A percentile compares a stretch with the other conserved stretches of the same genome.
These are phyloP conservation scores for Kurtzmaniella natalensis DNA, from an alignment of 1,139 yeast genomes.

Conservation along the genomic window DNA sequence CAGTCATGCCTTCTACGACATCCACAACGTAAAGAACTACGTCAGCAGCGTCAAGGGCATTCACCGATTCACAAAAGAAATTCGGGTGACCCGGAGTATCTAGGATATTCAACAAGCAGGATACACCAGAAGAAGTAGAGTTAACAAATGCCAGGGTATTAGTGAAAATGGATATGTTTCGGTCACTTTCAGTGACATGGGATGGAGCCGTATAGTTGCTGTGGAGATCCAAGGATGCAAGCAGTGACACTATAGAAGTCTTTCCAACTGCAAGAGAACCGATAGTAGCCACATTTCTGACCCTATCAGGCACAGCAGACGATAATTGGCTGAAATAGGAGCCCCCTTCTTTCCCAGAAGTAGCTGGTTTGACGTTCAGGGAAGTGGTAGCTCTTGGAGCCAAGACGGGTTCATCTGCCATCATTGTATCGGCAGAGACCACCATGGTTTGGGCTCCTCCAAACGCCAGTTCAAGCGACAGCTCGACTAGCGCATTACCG, in stretches of 20 bases:
- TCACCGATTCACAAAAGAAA: conserved; percentile 69
- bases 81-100: conserved; percentile 94
- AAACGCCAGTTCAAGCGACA: conserved; percentile 31
- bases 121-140: conserved; percentile 51
- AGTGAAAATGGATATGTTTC: conserved; percentile 67
- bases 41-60: conserved; percentile 58
- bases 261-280: conserved; percentile 89
- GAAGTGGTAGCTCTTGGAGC: conserved; percentile 50
- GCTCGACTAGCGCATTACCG: too few species aligned
- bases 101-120: conserved; percentile 57
- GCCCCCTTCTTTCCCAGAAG: too few species aligned
- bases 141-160: conserved; percentile 61
- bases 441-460: conserved; percentile 58
- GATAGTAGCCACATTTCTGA: conserved; percentile 75
- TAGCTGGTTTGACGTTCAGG: conserved; percentile 45
- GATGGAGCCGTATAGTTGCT: conserved; percentile 47
- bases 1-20: conserved; percentile 74
- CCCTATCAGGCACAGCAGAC: conserved; percentile 52
- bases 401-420: conserved; percentile 50
- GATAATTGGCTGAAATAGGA: conserved; percentile 49
- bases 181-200: conserved; percentile 60
- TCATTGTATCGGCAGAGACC: conserved; percentile 5
- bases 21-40: conserved; percentile 73
- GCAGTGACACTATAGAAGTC: conserved; percentile 69
- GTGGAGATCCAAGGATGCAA: conserved; percentile 40